Conservation (phyloP, 495 filamentous ascomycete species). For the Bacidia gigantensis region DNA sequence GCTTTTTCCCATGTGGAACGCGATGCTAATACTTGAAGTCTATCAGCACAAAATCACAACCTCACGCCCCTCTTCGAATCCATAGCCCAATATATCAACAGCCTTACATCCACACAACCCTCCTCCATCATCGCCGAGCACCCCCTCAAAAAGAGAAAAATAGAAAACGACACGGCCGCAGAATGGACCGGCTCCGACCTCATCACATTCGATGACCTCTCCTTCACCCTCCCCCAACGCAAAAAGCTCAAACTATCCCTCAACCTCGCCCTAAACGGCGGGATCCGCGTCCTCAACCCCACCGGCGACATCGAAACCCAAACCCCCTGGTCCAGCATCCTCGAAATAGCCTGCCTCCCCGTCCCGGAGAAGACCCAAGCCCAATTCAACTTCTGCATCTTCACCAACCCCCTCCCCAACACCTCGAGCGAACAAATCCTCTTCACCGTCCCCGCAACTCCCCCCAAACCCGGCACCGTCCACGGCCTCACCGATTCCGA, state of each 20-base stretch:
- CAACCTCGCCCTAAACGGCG: slow-evolving; percentile 30
- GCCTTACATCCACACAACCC: slow-evolving; percentile 10
- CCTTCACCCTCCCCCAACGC: slow-evolving; percentile 65
- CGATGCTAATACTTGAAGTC: slow-evolving; percentile 3
- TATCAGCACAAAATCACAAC: slow-evolving; percentile 3
- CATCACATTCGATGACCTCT: slow-evolving; percentile 54
- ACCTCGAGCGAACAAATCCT: slow-evolving; percentile 53
- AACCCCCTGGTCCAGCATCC: slow-evolving; percentile 63
- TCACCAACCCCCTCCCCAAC: slow-evolving; percentile 41
- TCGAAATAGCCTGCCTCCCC: slow-evolving; percentile 66
- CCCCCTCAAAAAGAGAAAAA: slow-evolving; percentile 42
- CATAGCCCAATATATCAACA: slow-evolving; percentile 35
- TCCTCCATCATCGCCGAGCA: slow-evolving; percentile 21
- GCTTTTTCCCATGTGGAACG: background rate
- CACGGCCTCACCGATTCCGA: slow-evolving; percentile 26
- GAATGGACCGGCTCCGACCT: slow-evolving; percentile 28
- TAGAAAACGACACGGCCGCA: slow-evolving; percentile 34
- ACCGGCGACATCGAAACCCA: slow-evolving; percentile 53
- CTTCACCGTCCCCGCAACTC: slow-evolving; percentile 65
- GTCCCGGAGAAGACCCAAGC: slow-evolving; percentile 82
- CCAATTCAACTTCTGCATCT: slow-evolving; percentile 79
- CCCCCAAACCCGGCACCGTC: slow-evolving; percentile 49
- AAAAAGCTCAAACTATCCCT: slow-evolving; percentile 85
- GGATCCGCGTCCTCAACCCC: slow-evolving; percentile 50
- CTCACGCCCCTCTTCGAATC: slow-evolving; percentile 29